phyloP scores from a whole-genome alignment of 2,329 filamentous ascomycete species.

The Penicillium sp. region DNA sequence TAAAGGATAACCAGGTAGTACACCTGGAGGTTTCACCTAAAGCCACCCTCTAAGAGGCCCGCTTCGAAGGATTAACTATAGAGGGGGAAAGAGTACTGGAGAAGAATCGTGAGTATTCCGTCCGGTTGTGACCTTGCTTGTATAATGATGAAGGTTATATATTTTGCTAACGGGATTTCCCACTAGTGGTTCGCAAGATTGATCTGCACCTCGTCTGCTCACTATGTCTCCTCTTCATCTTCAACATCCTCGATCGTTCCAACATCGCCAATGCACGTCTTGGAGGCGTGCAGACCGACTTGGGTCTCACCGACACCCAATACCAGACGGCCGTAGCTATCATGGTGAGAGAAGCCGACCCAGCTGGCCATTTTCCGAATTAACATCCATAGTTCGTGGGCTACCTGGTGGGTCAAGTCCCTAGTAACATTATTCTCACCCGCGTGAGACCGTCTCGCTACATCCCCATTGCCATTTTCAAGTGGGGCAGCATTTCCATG shows the following conservation, averaged over 20 bases:
- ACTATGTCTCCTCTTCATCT: not conserved
- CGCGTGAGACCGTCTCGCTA: not conserved
- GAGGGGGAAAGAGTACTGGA: not conserved
- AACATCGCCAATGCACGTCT: not conserved
- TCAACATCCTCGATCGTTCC: not conserved
- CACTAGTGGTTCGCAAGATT: not conserved
- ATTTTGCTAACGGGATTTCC: not conserved
- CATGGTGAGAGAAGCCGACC: not conserved
- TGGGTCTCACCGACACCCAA: not conserved
- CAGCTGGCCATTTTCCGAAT: not conserved
- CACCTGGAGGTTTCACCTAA: not conserved
- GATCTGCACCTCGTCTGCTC: not conserved
- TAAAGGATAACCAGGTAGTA: not conserved
- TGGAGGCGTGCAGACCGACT: not conserved
- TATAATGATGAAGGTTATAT: not conserved
- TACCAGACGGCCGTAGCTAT: not conserved
- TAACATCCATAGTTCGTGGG: not conserved
- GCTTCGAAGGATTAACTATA: not conserved
- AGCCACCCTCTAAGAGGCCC: not conserved
- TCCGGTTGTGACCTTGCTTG: not conserved
- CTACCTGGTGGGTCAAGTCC: not conserved
- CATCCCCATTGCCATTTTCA: not conserved
- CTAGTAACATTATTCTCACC: not conserved
- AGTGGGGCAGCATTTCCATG: slow-evolving; percentile 8
- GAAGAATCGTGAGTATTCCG: not conserved